Conservation (phyloP, 2,329 filamentous ascomycete species). For the Metarhizium rileyi region DNA sequence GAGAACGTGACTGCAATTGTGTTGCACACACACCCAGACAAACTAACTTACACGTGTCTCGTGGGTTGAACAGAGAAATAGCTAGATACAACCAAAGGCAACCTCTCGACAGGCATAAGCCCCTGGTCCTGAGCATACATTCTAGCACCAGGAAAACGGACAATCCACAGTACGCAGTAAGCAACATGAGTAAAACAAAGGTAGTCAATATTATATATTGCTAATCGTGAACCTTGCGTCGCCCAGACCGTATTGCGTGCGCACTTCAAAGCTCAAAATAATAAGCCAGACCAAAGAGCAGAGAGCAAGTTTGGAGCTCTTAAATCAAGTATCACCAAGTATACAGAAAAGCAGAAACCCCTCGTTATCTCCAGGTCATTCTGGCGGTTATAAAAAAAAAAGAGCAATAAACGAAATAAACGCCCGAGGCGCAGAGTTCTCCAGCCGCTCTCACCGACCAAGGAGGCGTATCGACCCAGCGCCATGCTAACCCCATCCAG, state of each 20-base stretch:
- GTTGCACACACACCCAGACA: no score
- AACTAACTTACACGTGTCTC: no score
- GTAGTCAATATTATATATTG: neutral
- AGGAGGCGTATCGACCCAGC: constrained; percentile 18
- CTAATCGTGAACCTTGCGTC: neutral
- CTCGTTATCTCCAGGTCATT: constrained; percentile 1
- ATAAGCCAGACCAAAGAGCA: neutral
- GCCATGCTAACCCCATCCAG: constrained; percentile 14
- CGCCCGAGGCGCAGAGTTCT: constrained; percentile 12
- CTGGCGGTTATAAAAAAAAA: constrained; percentile 1
- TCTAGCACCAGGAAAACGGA: no score
- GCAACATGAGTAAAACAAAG: neutral
- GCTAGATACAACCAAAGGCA: no score
- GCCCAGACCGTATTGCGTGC: neutral
- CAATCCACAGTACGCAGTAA: no score
- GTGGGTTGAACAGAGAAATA: no score
- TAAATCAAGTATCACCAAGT: neutral
- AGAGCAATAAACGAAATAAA: no score
- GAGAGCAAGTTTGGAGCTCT: neutral
- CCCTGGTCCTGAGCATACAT: no score
- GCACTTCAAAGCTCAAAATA: neutral
- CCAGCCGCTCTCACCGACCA: constrained; percentile 30
- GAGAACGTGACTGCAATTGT: no score
- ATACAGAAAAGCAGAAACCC: neutral
- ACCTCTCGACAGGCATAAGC: no score